Evolutionary conservation across 768 basidiomycete species (phyloP).

Genomic region (Pisolithus orientalis): DNA sequence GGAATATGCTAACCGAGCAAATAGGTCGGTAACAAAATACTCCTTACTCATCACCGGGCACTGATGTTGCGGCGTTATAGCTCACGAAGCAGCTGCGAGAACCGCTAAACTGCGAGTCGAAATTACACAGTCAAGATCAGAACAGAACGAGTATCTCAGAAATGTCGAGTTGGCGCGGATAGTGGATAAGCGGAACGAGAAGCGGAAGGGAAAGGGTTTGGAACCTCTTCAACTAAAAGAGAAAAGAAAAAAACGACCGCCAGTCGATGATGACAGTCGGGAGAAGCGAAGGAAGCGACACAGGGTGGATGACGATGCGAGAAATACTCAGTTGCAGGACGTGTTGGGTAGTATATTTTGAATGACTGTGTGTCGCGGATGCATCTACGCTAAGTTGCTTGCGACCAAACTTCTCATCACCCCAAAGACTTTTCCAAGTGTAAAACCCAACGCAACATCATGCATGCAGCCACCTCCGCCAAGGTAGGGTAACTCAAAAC

Average conservation of each 20-base stretch:
- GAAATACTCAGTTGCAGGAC: conserved; percentile 27
- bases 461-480: conserved; percentile 25
- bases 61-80: conserved; percentile 36
- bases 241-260: conserved; percentile 15
- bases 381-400: no score
- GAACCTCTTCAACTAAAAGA: conserved; percentile 30
- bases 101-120: conserved; percentile 87
- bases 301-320: conserved; percentile 1
- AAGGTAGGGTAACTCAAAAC: conserved; percentile 14
- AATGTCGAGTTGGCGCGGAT: conserved; percentile 92
- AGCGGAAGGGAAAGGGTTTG: conserved; percentile 53
- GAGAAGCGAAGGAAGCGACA: conserved; percentile 11
- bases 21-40: conserved; percentile 60
- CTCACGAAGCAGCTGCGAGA: conserved; percentile 88
- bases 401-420: no score
- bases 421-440: neutral
- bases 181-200: conserved; percentile 71
- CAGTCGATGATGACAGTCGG: conserved; percentile 1
- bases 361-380: neutral
- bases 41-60: neutral
- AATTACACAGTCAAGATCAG: conserved; percentile 77
- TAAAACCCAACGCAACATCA: neutral
- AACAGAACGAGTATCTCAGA: conserved; percentile 88
- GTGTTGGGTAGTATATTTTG: conserved; percentile 52
- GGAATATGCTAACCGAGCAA: conserved; percentile 98